A percentile compares a stretch with the other conserved stretches of the same genome.
These are phyloP conservation scores for Eustoma russellianum DNA, from an alignment of 257 asterid genomes.

Conservation along the genomic window DNA sequence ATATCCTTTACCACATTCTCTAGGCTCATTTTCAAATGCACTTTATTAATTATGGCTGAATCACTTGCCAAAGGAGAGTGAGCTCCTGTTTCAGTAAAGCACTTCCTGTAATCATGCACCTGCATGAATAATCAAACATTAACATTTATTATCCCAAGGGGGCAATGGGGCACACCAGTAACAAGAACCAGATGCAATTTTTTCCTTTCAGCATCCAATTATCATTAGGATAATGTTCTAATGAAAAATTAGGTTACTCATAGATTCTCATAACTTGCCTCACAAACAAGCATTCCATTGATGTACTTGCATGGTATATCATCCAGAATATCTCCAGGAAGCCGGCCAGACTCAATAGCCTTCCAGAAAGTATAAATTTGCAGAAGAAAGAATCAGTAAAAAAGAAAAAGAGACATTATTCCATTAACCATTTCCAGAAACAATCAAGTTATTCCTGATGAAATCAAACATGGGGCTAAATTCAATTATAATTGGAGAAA, in stretches of 20 bases:
- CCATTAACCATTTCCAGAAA: neutral
- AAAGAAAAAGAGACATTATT: neutral
- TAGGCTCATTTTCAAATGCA: slow-evolving; percentile 71
- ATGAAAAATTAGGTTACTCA: too few relatives aligned
- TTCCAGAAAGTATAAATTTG: slow-evolving; percentile 18
- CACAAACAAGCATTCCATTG: slow-evolving; percentile 74
- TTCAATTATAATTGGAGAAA: neutral
- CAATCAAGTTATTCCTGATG: neutral
- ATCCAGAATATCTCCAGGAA: slow-evolving; percentile 88
- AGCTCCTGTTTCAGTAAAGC: slow-evolving; percentile 46
- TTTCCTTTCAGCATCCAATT: neutral
- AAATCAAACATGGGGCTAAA: neutral
- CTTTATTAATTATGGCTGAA: slow-evolving; percentile 53
- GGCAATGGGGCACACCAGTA: neutral
- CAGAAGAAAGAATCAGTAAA: slow-evolving; percentile 7
- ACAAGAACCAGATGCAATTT: neutral
- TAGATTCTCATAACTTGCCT: slow-evolving; percentile 30
- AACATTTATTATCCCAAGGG: slow-evolving; percentile 1
- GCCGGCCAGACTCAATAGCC: slow-evolving; percentile 91
- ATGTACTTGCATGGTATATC: slow-evolving; percentile 81
- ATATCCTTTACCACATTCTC: slow-evolving; percentile 95
- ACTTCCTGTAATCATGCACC: slow-evolving; percentile 85
- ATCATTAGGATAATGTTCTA: too few relatives aligned
- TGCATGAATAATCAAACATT: slow-evolving; percentile 20
- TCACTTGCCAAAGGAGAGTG: slow-evolving; percentile 31